Conservation (phyloP, 345 rosid species). For the Ricinus communis region DNA sequence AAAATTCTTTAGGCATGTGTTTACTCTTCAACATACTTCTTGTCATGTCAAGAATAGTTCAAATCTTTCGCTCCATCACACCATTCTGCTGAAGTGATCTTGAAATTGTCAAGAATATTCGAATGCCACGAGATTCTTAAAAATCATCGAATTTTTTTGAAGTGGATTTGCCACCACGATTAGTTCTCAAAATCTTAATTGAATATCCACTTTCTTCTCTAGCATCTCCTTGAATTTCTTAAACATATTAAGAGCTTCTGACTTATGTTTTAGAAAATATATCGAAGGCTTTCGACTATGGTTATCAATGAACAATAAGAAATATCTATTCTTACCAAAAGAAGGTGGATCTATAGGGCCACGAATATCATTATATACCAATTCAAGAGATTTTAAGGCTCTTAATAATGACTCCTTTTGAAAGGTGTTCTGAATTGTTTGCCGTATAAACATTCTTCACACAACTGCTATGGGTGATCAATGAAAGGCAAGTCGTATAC, state of each 20-base stretch:
- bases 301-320: no score
- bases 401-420: no score
- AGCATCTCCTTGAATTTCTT: neutral
- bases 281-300: no score
- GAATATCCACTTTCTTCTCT: neutral
- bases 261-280: no score
- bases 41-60: neutral
- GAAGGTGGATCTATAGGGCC: no score
- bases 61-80: neutral
- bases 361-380: no score
- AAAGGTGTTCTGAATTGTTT: no score
- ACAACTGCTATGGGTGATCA: no score
- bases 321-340: no score
- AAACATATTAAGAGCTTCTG: neutral
- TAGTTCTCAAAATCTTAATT: neutral
- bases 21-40: neutral
- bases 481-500: no score
- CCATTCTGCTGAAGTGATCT: neutral
- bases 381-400: no score
- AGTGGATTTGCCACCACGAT: neutral
- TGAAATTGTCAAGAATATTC: neutral
- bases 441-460: no score
- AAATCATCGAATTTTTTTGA: neutral
- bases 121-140: neutral
- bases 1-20: neutral